A percentile compares a stretch with the other conserved stretches of the same genome.
Conservation (phyloP, 108 stramenopile genomes). For the Aurantiochytrium sp. region DNA sequence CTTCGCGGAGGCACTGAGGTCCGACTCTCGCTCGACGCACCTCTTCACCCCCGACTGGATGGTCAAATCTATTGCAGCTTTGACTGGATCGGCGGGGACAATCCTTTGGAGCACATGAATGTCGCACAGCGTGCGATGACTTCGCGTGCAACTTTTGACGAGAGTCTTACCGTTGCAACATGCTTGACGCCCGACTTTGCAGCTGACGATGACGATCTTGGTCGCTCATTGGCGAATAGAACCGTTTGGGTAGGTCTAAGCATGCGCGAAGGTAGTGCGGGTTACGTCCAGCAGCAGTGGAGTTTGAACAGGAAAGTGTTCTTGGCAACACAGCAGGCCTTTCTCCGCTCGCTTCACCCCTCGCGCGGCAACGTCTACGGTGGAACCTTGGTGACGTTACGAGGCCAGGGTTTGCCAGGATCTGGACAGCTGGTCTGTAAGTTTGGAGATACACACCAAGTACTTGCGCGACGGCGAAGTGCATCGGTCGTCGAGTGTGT, state of each 20-base stretch:
- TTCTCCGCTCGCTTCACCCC: no score
- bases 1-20: neutral
- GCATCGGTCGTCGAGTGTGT: no score
- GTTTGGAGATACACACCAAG: no score
- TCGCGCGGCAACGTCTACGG: neutral
- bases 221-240: neutral
- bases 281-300: neutral
- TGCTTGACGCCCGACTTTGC: neutral
- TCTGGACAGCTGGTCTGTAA: no score
- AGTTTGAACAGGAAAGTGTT: neutral
- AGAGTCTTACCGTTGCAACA: neutral
- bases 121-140: neutral
- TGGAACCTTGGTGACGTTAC: neutral
- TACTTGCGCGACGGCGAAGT: no score
- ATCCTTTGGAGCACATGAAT: neutral
- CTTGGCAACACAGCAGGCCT: neutral
- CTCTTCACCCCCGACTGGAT: neutral
- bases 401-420: neutral
- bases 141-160: neutral
- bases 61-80: neutral
- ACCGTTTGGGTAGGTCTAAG: neutral
- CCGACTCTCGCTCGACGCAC: neutral
- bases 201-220: neutral
- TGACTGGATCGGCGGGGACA: neutral
- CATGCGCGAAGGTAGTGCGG: neutral